These are phyloP conservation scores for Trametes sanguinea DNA, from an alignment of 768 basidiomycete species.

Conservation along the genomic window DNA sequence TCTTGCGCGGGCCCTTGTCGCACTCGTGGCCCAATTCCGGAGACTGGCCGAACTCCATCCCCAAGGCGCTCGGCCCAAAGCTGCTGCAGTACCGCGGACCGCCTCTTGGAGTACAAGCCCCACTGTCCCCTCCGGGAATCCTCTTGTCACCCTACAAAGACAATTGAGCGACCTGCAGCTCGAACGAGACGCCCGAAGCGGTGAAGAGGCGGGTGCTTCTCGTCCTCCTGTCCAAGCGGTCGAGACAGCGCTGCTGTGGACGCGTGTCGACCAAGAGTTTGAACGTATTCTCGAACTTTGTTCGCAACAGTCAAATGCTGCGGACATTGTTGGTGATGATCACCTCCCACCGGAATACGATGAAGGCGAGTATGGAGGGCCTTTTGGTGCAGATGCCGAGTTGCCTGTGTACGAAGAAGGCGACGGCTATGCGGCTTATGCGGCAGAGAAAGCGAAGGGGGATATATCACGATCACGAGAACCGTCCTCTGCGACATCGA, in stretches of 20 bases:
- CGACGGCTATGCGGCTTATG: constrained; percentile 6
- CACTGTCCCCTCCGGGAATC: constrained; percentile 35
- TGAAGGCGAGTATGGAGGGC: constrained; percentile 24
- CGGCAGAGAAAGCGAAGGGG: constrained; percentile 19
- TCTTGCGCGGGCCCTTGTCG: constrained; percentile 68
- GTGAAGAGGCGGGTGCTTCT: constrained; percentile 23
- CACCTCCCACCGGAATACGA: constrained; percentile 36
- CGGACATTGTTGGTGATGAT: constrained; percentile 9
- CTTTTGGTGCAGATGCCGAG: constrained; percentile 10
- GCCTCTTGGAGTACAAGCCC: constrained; percentile 32
- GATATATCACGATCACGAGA: background rate
- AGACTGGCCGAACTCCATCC: constrained; percentile 42
- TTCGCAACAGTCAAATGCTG: constrained; percentile 44
- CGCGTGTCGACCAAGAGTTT: constrained; percentile 70
- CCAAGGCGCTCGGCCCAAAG: background rate
- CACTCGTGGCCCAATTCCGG: constrained; percentile 68
- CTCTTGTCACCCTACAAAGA: constrained; percentile 63
- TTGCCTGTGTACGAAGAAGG: constrained; percentile 35
- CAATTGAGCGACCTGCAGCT: constrained; percentile 70
- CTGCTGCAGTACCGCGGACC: constrained; percentile 15
- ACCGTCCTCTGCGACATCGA: constrained; percentile 2
- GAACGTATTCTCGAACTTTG: constrained; percentile 70
- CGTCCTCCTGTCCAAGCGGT: constrained; percentile 51
- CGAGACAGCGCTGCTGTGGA: constrained; percentile 71
- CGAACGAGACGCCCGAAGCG: constrained; percentile 49